Percentiles rank a stretch among this genome's conserved stretches.
Evolutionary conservation across 1,139 yeast species (phyloP).

Genomic region (Nematodospora anomalae): DNA sequence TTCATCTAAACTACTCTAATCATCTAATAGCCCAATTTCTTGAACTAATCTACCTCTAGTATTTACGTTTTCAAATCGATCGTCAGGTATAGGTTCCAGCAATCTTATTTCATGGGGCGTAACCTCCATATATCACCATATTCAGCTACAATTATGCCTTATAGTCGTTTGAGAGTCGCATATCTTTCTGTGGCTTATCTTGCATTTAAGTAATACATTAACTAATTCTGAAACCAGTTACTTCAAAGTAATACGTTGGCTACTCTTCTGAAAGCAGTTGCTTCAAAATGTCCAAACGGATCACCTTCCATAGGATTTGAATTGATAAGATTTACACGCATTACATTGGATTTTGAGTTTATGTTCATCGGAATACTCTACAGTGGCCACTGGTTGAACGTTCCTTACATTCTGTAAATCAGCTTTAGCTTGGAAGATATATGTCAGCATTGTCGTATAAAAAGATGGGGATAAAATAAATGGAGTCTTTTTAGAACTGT

Average conservation of each 20-base stretch:
- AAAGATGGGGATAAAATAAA: too few species aligned
- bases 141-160: slow-evolving; percentile 24
- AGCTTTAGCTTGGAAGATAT: slow-evolving; percentile 51
- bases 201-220: slow-evolving; percentile 73
- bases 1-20: slow-evolving; percentile 93
- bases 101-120: slow-evolving; percentile 82
- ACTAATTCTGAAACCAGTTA: slow-evolving; percentile 67
- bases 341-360: slow-evolving; percentile 64
- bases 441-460: slow-evolving; percentile 15
- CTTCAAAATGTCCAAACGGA: slow-evolving; percentile 50
- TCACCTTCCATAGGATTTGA: slow-evolving; percentile 65
- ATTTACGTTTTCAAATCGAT: slow-evolving; percentile 61
- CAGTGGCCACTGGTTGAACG: slow-evolving; percentile 59
- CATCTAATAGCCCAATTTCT: slow-evolving; percentile 70
- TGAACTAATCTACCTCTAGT: slow-evolving; percentile 50
- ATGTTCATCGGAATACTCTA: slow-evolving; percentile 65
- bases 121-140: slow-evolving; percentile 51
- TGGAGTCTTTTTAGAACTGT: too few species aligned
- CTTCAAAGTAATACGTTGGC: slow-evolving; percentile 74
- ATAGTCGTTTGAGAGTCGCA: slow-evolving; percentile 34
- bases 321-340: slow-evolving; percentile 71
- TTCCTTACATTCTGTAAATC: slow-evolving; percentile 61
- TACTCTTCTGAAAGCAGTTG: slow-evolving; percentile 60
- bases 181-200: slow-evolving; percentile 50
- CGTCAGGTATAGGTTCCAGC: slow-evolving; percentile 62